Percentiles rank a stretch among this genome's conserved stretches.
These are phyloP conservation scores for Aureobasidium sp. DNA, from an alignment of 2,329 filamentous ascomycete species.

Conservation along the genomic window DNA sequence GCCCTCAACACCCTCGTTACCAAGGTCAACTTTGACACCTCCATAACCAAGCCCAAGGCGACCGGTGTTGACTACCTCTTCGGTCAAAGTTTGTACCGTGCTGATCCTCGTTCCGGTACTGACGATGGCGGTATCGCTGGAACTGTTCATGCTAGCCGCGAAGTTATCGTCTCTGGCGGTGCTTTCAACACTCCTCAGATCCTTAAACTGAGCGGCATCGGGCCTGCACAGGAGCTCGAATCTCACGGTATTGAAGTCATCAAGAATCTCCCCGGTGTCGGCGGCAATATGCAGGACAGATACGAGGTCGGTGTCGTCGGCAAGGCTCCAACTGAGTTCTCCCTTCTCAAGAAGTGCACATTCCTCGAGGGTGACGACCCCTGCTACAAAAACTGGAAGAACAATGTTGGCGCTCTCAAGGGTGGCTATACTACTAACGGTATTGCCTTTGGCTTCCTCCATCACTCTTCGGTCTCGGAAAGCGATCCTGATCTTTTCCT, in stretches of 20 bases:
- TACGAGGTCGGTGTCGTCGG: slow-evolving; percentile 60
- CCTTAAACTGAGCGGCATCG: slow-evolving; percentile 23
- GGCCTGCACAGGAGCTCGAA: slow-evolving; percentile 7
- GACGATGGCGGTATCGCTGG: slow-evolving; percentile 42
- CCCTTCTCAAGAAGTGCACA: slow-evolving; percentile 43
- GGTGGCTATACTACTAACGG: slow-evolving; percentile 58
- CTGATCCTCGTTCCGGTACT: slow-evolving; percentile 36
- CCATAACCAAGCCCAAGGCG: slow-evolving; percentile 58
- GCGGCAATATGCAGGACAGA: slow-evolving; percentile 50
- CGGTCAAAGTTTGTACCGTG: slow-evolving; percentile 44
- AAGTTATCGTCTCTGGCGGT: slow-evolving; percentile 35
- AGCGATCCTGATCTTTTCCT: slow-evolving; percentile 61
- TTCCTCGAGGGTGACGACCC: slow-evolving; percentile 41
- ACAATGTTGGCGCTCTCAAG: slow-evolving; percentile 37
- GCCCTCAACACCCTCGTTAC: slow-evolving; percentile 70
- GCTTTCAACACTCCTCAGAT: slow-evolving; percentile 10
- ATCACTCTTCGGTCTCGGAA: slow-evolving; percentile 41
- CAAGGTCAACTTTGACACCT: slow-evolving; percentile 71
- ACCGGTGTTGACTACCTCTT: slow-evolving; percentile 49
- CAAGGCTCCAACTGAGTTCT: slow-evolving; percentile 40
- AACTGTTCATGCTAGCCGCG: slow-evolving; percentile 38
- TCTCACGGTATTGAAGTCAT: slow-evolving; percentile 23
- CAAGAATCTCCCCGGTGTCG: slow-evolving; percentile 32
- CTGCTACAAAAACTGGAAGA: slow-evolving; percentile 50
- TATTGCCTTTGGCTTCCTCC: slow-evolving; percentile 56